Conservation (phyloP, 2,329 filamentous ascomycete species). For the Basipetospora chlamydospora region DNA sequence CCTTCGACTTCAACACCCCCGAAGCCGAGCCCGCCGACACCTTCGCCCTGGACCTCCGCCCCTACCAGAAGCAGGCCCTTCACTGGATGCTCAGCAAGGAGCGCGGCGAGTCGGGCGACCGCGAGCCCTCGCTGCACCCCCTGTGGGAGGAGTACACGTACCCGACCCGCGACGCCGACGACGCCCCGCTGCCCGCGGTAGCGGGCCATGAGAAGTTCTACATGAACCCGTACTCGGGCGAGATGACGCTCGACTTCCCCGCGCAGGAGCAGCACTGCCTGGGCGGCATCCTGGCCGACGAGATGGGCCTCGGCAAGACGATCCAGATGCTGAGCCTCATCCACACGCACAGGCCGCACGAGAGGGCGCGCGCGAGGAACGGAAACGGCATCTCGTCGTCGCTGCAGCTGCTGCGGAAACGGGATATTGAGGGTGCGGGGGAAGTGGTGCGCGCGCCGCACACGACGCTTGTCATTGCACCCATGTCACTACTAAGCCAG, state of each 20-base stretch:
- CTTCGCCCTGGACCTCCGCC: slow-evolving; percentile 71
- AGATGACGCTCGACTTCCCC: slow-evolving; percentile 82
- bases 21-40: slow-evolving; percentile 69
- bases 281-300: slow-evolving; percentile 83
- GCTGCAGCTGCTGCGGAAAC: slow-evolving; percentile 46
- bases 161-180: slow-evolving; percentile 78
- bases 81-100: slow-evolving; percentile 97
- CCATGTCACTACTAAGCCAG: slow-evolving; percentile 90
- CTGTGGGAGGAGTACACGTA: slow-evolving; percentile 93
- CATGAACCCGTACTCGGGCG: slow-evolving; percentile 92
- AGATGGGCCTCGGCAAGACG: slow-evolving; percentile 97
- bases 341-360: slow-evolving; percentile 52
- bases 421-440: slow-evolving; percentile 24
- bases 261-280: slow-evolving; percentile 88
- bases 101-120: slow-evolving; percentile 56
- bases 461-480: slow-evolving; percentile 89
- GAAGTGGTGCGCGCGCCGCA: slow-evolving; percentile 56
- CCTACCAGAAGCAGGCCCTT: slow-evolving; percentile 89
- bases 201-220: slow-evolving; percentile 65
- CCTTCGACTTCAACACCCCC: slow-evolving; percentile 87
- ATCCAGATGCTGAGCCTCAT: slow-evolving; percentile 96
- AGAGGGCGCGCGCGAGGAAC: not conserved
- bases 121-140: slow-evolving; percentile 81
- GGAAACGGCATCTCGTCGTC: slow-evolving; percentile 23
- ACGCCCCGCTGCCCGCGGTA: slow-evolving; percentile 54